A percentile compares a stretch with the other conserved stretches of the same genome.
Evolutionary conservation across 2,329 filamentous ascomycete species (phyloP).

Genomic region (Fusarium cyanostomum): DNA sequence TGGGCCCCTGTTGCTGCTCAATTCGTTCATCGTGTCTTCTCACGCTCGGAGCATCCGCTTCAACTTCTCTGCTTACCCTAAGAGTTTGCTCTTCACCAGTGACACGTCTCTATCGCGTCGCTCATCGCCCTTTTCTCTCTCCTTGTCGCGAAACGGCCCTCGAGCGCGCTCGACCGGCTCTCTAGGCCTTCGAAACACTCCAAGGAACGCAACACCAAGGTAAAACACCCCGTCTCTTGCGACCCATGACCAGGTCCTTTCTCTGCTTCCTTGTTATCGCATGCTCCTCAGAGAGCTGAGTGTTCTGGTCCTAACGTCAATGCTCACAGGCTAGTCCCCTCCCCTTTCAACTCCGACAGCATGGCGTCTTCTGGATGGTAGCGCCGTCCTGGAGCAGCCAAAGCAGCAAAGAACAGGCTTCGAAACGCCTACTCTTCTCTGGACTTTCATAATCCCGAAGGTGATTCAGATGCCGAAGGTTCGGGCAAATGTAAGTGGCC

Average conservation of each 20-base stretch:
- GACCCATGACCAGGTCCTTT: neutral
- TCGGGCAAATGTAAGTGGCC: conserved; percentile 14
- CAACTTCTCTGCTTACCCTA: neutral
- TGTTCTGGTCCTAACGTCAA: neutral
- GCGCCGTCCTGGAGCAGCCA: conserved; percentile 6
- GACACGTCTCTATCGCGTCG: neutral
- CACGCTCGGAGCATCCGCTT: neutral
- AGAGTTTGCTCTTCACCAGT: neutral
- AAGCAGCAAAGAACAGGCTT: neutral
- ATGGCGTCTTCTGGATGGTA: conserved; percentile 21
- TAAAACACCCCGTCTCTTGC: neutral
- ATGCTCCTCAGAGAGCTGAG: neutral
- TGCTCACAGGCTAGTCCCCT: neutral
- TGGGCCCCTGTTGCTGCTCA: neutral
- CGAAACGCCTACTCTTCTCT: conserved; percentile 20
- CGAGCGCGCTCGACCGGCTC: neutral
- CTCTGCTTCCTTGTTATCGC: neutral
- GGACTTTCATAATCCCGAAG: neutral
- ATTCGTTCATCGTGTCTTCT: neutral
- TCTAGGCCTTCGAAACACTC: neutral
- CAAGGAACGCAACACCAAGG: conserved; percentile 5
- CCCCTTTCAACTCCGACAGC: neutral
- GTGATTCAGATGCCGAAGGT: neutral
- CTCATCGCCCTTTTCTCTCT: neutral
- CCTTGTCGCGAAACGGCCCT: neutral